Evolutionary conservation across 2,329 filamentous ascomycete species (phyloP), one percentile per base, ranked within the genome.

Genomic region (Incumbomyces lentus): DNA sequence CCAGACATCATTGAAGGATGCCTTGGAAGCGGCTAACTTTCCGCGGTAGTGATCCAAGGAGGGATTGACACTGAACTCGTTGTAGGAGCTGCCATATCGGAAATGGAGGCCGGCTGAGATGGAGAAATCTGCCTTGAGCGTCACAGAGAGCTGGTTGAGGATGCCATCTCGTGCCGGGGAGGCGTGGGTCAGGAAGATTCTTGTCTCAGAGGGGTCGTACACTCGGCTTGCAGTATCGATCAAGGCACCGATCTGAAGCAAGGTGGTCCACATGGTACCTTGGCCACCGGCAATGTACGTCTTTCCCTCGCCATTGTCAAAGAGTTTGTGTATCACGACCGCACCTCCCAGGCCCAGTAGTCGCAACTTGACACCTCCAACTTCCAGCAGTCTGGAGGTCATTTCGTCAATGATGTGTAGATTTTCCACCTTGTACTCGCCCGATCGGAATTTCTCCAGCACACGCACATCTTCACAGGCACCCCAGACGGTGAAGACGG

Each of bases 261-360:
- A 73, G 6, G 92, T 98, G 6, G 92, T 98, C 92, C 92, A 98
- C 92, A 98, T 98, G 38, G 92, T 98, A 52, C 92, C 92, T 66
- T 98, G 92, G 16, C 92, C 92, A 63, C 92, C 92, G 17, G 92
- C 92, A 66, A 98, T 98, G 1, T 93, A 98, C 42, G 92, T 98
- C 66, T 90, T 82, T 50, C 92, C 92, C 63, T 98, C 92, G 46
- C 92, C 92, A 57, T 98, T 98, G 66, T 98, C 92, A 61, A 98
- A 98, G 14, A 98, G 79, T 75, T 98, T 98, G 75, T 98, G 92
- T 88, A 98, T 98, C 50, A 98, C 92, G 4, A 98, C 90, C 6
- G 92, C 92, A 59, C 92, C 92, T 55, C 92, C 92, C 30, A 98
- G 75, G 52, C 92, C 92, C 26, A 98, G 78, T 41, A 98, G 76